Evolutionary conservation across 192 early-diverging fungal species (phyloP), one percentile per base, ranked within the genome.

Genomic region (Kappamyces sp.): DNA sequence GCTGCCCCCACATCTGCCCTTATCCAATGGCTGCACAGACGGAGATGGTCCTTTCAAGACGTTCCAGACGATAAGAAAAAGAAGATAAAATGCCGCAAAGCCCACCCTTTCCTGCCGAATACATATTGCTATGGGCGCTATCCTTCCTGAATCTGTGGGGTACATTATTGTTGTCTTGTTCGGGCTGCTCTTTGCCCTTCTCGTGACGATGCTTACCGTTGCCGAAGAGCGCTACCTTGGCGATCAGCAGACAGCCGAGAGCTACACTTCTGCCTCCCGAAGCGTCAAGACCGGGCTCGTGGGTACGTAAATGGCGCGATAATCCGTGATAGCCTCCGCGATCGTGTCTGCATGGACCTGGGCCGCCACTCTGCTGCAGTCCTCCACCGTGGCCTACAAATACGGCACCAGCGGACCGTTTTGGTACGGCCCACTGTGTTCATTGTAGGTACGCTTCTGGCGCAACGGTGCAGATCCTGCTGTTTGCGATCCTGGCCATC

Each of bases 401-500:
- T 87, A 86, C 49, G 86, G 84, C 50, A 71, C 84, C 13, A 35
- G 1, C 32, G 74, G 74, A 9, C 73, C 80, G 10, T 76, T 84
- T 47, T 84, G 80, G 85, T 85, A 47, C 50, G 10, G 23, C 35
- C 38, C 23, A 13, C 35, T 49, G 10, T 3, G 61, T 75, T 6
- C 71, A 80, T 12, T 79, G 83, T 50, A 80, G 84, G 84, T 86
- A 87, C 66, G 85, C 82, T 6, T 72, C 85, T 7, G 86, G 86
- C 5, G 86, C 87, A 12, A 70, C 72, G 36, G 71, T 89, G 2
- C 86, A 87, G 66, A 84, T 87, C 34, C 55, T 89, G 1, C 60
- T 87, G 34, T 87, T 87, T 44, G 83, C 86, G 13, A 78, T 88
- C 9, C 67, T 87, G 47, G 86, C 86, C n/a, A 87, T 88, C 50